A percentile compares a stretch with the other conserved stretches of the same genome.
Evolutionary conservation across 257 asterid genomes (phyloP).

Genomic region (Fraxinus americana): DNA sequence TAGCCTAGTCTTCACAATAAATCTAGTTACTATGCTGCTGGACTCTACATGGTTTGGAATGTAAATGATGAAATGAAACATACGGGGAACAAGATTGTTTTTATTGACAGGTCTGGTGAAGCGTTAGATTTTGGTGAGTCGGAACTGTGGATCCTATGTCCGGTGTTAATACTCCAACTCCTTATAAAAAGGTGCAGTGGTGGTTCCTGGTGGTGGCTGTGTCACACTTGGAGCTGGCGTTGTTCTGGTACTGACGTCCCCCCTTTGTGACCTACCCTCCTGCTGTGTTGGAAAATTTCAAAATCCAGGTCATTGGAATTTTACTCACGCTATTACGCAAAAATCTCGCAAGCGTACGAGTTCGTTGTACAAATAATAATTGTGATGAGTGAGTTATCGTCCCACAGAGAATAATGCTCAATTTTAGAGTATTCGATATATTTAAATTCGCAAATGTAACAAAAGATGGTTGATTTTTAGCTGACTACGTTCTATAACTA

Average conservation of each 20-base stretch:
- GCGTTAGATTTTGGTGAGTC: constrained; percentile 23
- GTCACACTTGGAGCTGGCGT: background rate
- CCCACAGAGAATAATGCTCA: no score
- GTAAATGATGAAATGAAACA: constrained; percentile 14
- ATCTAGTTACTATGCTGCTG: background rate
- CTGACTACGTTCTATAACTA: no score
- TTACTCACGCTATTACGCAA: background rate
- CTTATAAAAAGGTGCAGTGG: constrained; percentile 16
- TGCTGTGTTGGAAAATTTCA: constrained; percentile 30
- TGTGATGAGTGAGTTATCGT: no score
- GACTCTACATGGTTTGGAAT: constrained; percentile 4
- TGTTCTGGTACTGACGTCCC: background rate
- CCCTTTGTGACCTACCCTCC: constrained; percentile 34
- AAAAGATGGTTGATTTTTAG: no score
- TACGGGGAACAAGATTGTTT: constrained; percentile 13
- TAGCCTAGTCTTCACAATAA: background rate
- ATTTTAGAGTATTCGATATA: no score
- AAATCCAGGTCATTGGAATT: background rate
- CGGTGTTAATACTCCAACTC: constrained; percentile 36
- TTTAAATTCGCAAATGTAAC: no score
- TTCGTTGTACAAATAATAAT: no score
- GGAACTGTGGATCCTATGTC: constrained; percentile 24
- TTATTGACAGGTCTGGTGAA: background rate
- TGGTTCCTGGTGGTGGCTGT: constrained; percentile 34
- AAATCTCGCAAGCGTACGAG: no score